Conservation (phyloP, 2,329 filamentous ascomycete species). For the Botrytis deweyae region DNA sequence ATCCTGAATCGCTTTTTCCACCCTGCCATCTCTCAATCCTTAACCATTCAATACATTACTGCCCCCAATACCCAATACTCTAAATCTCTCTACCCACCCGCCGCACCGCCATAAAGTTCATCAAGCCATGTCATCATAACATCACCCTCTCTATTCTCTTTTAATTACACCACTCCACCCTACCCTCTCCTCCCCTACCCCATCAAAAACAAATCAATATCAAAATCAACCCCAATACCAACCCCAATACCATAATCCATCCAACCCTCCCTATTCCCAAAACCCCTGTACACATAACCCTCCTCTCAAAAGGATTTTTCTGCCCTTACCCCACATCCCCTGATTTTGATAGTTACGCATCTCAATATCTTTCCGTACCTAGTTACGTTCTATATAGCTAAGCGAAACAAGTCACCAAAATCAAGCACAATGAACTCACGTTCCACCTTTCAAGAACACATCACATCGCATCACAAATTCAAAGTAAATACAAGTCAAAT, state of each 20-base stretch:
- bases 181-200: background rate
- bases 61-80: accelerated
- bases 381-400: too few relatives aligned
- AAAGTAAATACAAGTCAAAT: too few relatives aligned
- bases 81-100: background rate
- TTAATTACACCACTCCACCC: background rate
- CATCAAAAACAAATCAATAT: too few relatives aligned
- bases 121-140: background rate
- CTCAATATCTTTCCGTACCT: too few relatives aligned
- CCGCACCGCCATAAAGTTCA: background rate
- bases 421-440: too few relatives aligned
- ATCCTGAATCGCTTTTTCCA: accelerated
- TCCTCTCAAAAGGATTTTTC: accelerated
- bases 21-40: too few relatives aligned
- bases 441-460: too few relatives aligned
- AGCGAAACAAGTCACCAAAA: background rate
- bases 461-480: too few relatives aligned
- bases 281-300: background rate
- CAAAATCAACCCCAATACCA: background rate
- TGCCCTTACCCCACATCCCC: background rate
- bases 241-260: too few relatives aligned
- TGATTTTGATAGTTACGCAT: too few relatives aligned
- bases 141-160: background rate
- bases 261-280: background rate
- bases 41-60: accelerated